phyloP scores from a whole-genome alignment of 306 rosid species.

The Cucurbita ficifolia region DNA sequence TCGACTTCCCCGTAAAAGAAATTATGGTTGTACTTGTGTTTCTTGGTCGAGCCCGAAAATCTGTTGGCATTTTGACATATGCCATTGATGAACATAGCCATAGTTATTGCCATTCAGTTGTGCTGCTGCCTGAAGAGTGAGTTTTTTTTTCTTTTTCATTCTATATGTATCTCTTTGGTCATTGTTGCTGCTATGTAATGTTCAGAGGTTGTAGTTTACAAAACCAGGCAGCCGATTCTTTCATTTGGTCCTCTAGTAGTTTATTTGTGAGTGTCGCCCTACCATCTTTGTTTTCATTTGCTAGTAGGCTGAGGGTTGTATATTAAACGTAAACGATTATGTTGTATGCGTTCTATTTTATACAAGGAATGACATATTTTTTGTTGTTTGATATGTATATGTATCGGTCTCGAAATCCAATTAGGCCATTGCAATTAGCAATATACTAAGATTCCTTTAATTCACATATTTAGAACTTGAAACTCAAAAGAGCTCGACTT shows the following conservation, averaged over 20 bases:
- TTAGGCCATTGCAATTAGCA: not conserved
- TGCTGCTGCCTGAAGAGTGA: slow-evolving; percentile 64
- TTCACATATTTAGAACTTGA: no score
- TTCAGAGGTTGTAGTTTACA: slow-evolving; percentile 3
- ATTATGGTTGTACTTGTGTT: slow-evolving; percentile 39
- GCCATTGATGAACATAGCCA: slow-evolving; percentile 35
- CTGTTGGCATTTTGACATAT: slow-evolving; percentile 33
- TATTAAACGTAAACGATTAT: not conserved
- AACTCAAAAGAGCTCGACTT: no score
- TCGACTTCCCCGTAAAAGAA: slow-evolving; percentile 22
- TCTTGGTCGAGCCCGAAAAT: slow-evolving; percentile 29
- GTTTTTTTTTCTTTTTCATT: slow-evolving; percentile 13
- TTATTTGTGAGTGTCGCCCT: not conserved
- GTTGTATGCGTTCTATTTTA: not conserved
- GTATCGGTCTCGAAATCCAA: not conserved
- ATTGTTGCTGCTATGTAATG: slow-evolving; percentile 8
- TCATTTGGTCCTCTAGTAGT: slow-evolving; percentile 12
- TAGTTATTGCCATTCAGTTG: slow-evolving; percentile 45
- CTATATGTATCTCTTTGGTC: slow-evolving; percentile 4
- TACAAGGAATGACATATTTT: slow-evolving; percentile 7
- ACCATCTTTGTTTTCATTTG: not conserved
- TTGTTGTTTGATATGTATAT: not conserved
- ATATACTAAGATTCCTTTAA: no score
- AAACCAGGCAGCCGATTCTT: slow-evolving; percentile 10
- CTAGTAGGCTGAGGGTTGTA: not conserved